Conservation (phyloP, 2,329 filamentous ascomycete genomes). For the Akanthomyces muscarius region DNA sequence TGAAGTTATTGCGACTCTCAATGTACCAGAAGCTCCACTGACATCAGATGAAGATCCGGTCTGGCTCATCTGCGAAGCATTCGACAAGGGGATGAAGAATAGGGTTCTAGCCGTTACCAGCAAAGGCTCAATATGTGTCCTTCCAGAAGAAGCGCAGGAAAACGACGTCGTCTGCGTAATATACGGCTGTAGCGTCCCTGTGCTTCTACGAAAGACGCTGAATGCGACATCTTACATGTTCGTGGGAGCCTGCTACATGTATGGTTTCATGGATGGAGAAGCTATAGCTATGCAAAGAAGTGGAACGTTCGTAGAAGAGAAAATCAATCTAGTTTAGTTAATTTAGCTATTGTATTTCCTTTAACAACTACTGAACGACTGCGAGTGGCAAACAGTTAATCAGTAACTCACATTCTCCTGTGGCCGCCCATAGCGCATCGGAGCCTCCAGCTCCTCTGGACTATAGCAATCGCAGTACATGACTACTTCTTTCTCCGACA, state of each 20-base stretch:
- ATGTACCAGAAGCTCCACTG: background rate
- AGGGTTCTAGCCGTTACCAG: background rate
- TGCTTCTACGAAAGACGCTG: background rate
- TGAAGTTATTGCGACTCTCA: background rate
- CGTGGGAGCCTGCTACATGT: background rate
- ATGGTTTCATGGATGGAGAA: background rate
- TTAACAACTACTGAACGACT: too few relatives aligned
- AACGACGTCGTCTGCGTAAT: background rate
- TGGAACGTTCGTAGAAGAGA: background rate
- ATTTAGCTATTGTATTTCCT: background rate
- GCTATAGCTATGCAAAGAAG: background rate
- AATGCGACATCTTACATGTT: background rate
- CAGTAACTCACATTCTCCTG: background rate
- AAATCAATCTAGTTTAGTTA: background rate
- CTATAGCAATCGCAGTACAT: constrained; percentile 9
- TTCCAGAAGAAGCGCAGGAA: background rate
- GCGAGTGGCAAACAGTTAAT: too few relatives aligned
- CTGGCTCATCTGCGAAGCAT: background rate
- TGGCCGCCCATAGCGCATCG: background rate
- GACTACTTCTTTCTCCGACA: background rate
- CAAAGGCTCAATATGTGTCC: background rate
- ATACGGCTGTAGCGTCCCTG: background rate
- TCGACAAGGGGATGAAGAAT: background rate
- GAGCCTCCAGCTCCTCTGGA: background rate
- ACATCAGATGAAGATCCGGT: background rate